Conservation (phyloP, 1,139 yeast species). For the Debaryomycetaceae sp. region DNA sequence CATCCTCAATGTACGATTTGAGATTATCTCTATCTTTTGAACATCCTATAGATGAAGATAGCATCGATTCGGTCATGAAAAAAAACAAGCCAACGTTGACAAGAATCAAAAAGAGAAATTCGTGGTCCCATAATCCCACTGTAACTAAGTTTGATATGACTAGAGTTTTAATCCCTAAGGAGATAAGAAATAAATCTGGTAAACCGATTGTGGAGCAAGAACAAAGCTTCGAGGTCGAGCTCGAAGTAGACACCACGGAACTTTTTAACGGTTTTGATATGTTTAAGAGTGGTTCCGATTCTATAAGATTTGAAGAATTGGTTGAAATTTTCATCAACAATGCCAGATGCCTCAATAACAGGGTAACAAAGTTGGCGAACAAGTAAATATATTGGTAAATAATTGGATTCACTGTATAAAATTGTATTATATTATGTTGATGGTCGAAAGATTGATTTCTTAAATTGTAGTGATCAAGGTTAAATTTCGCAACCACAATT, state of each 20-base stretch:
- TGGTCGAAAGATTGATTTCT: background rate
- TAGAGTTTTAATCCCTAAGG: constrained; percentile 50
- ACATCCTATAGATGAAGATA: constrained; percentile 62
- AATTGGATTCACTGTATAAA: background rate
- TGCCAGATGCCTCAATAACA: constrained; percentile 50
- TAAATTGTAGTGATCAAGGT: background rate
- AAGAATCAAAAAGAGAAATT: constrained; percentile 61
- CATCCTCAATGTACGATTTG: constrained; percentile 74
- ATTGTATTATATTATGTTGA: background rate
- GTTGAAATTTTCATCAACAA: constrained; percentile 72
- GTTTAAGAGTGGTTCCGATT: constrained; percentile 47
- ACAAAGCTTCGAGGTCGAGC: constrained; percentile 55
- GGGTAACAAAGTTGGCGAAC: constrained; percentile 45
- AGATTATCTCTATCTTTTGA: constrained; percentile 75
- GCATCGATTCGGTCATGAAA: constrained; percentile 36
- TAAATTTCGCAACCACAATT: background rate
- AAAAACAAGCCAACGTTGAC: constrained; percentile 47
- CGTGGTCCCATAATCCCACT: constrained; percentile 66
- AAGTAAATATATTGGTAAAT: constrained; percentile 5
- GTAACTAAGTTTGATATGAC: constrained; percentile 71
- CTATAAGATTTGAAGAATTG: constrained; percentile 64
- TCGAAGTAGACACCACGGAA: constrained; percentile 69
- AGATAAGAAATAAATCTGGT: constrained; percentile 41
- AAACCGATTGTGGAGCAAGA: constrained; percentile 39
- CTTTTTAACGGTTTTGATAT: constrained; percentile 61